A percentile compares a stretch with the other conserved stretches of the same genome.
Conservation (phyloP, 805 yeast species). For the Nakazawaea ishiwadae region DNA sequence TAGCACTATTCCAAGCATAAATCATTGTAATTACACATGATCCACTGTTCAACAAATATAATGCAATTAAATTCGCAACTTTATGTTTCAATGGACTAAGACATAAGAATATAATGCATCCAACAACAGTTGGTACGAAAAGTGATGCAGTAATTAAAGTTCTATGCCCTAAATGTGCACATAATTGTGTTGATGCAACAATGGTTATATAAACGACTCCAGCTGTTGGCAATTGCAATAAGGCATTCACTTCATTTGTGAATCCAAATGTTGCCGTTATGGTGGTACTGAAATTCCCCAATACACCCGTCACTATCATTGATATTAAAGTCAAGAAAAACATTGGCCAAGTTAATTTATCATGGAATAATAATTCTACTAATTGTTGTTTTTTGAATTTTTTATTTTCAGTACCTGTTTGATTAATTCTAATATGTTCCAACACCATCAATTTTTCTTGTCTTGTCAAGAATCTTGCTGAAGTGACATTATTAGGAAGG, state of each 20-base stretch:
- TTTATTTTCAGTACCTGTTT: constrained; percentile 48
- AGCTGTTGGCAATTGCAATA: constrained; percentile 40
- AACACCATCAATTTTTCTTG: constrained; percentile 37
- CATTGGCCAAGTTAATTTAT: constrained; percentile 46
- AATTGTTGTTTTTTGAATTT: constrained; percentile 39
- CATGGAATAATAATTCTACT: constrained; percentile 37
- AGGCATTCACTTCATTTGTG: constrained; percentile 20
- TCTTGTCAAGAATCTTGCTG: constrained; percentile 29
- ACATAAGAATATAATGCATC: neutral
- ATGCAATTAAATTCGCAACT: neutral
- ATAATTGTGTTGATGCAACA: constrained; percentile 26
- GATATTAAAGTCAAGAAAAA: constrained; percentile 39
- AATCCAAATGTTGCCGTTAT: constrained; percentile 20
- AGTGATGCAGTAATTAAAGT: neutral
- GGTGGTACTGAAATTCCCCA: constrained; percentile 37
- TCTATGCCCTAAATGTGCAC: constrained; percentile 16
- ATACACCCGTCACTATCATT: constrained; percentile 50
- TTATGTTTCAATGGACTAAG: neutral
- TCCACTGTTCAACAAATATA: neutral
- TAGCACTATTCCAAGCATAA: neutral
- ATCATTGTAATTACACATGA: neutral
- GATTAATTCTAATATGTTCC: constrained; percentile 41
- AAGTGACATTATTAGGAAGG: constrained; percentile 46
- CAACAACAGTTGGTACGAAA: neutral
- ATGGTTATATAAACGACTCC: neutral